Evolutionary conservation across 2,329 filamentous ascomycete genomes (phyloP).

Genomic region (Colletotrichum simmondsii): DNA sequence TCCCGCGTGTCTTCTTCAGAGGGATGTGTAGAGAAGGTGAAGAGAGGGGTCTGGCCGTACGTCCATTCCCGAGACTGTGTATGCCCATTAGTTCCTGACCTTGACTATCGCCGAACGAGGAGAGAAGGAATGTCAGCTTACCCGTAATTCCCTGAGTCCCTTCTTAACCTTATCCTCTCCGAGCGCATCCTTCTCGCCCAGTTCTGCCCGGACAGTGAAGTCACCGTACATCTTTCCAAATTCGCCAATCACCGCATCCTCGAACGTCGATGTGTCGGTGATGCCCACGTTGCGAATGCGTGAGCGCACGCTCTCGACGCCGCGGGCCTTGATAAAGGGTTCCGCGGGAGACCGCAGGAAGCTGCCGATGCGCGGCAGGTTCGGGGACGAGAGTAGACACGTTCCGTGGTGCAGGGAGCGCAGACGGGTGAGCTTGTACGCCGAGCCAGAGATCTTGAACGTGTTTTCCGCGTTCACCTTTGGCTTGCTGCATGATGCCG

Average conservation of each 20-base stretch:
- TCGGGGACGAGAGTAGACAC: constrained; percentile 81
- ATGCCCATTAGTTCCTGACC: neutral
- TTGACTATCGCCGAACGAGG: constrained; percentile 36
- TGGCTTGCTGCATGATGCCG: neutral
- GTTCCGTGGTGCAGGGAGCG: constrained; percentile 94
- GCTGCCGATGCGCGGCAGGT: constrained; percentile 74
- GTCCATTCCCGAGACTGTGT: constrained; percentile 76
- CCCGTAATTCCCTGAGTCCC: constrained; percentile 72
- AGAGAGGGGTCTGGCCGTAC: constrained; percentile 87
- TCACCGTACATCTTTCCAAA: constrained; percentile 75
- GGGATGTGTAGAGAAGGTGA: constrained; percentile 74
- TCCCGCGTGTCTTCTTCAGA: constrained; percentile 68
- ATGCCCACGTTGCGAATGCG: constrained; percentile 82
- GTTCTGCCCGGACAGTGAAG: constrained; percentile 45
- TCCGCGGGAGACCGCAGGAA: constrained; percentile 84
- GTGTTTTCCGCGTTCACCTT: constrained; percentile 42
- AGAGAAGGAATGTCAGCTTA: constrained; percentile 46
- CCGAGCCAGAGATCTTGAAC: constrained; percentile 91
- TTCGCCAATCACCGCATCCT: constrained; percentile 68
- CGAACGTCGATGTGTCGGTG: constrained; percentile 50
- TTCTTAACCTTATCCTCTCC: constrained; percentile 64
- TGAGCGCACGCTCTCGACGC: constrained; percentile 92
- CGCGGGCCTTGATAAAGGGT: constrained; percentile 80
- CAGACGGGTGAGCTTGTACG: constrained; percentile 88
- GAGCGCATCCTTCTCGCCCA: constrained; percentile 62